Conservation (phyloP, 352 stramenopile genomes). For the Globisporangium cystogenes region DNA sequence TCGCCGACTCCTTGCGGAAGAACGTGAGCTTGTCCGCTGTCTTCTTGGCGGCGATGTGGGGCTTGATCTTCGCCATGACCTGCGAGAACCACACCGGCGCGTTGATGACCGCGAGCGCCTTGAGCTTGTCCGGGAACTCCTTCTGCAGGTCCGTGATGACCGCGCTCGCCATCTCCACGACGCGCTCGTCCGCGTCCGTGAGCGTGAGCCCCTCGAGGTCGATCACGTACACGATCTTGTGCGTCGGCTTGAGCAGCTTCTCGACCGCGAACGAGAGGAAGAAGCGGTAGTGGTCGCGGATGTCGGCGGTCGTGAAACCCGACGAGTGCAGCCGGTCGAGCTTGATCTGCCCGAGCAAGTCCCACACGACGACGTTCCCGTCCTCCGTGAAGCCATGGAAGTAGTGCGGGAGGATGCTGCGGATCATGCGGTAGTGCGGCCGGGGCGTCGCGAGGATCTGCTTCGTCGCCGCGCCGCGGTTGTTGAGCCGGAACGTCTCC, state of each 20-base stretch:
- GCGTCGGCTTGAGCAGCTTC: slow-evolving; percentile 50
- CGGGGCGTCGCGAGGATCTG: slow-evolving; percentile 41
- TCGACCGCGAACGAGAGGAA: slow-evolving; percentile 72
- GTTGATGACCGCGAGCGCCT: slow-evolving; percentile 60
- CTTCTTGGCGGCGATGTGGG: slow-evolving; percentile 39
- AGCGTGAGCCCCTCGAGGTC: slow-evolving; percentile 76
- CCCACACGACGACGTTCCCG: slow-evolving; percentile 68
- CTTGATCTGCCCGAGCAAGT: slow-evolving; percentile 75
- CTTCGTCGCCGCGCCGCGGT: slow-evolving; percentile 24
- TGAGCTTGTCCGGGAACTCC: slow-evolving; percentile 57
- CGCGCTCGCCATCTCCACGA: slow-evolving; percentile 48
- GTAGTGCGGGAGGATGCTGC: slow-evolving; percentile 64
- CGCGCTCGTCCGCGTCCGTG: slow-evolving; percentile 56
- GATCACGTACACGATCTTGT: slow-evolving; percentile 74
- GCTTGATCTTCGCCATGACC: slow-evolving; percentile 55
- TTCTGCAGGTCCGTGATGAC: slow-evolving; percentile 57
- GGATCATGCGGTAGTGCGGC: slow-evolving; percentile 70
- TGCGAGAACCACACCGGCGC: slow-evolving; percentile 79
- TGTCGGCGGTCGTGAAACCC: slow-evolving; percentile 66
- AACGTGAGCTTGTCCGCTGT: slow-evolving; percentile 70
- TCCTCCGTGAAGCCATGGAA: slow-evolving; percentile 70
- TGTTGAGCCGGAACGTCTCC: slow-evolving; percentile 50
- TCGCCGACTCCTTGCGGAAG: slow-evolving; percentile 30
- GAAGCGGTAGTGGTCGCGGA: slow-evolving; percentile 71
- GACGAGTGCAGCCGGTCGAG: slow-evolving; percentile 61